Percentiles rank a stretch among this genome's conserved stretches.
Evolutionary conservation across 306 rosid species (phyloP).

Genomic region (Cicer bijugum): DNA sequence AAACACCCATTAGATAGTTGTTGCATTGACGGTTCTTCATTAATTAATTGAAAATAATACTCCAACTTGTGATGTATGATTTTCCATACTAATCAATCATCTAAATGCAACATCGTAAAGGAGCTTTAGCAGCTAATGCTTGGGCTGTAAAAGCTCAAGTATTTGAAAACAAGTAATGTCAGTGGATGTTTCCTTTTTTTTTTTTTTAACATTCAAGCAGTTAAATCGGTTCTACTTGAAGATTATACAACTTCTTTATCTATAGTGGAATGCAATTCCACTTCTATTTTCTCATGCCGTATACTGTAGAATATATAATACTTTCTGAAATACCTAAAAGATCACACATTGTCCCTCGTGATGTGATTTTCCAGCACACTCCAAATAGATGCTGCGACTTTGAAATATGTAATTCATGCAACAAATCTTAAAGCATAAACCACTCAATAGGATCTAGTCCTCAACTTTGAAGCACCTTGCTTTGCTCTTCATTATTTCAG

Average conservation of each 20-base stretch:
- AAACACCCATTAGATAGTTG: constrained; percentile 1
- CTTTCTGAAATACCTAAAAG: neutral
- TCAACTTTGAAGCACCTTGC: constrained; percentile 1
- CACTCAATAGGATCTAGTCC: neutral
- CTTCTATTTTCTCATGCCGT: constrained; percentile 10
- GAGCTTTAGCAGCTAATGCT: constrained; percentile 11
- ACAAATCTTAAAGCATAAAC: neutral
- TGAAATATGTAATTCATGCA: constrained; percentile 4
- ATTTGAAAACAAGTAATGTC: neutral
- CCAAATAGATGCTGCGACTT: neutral
- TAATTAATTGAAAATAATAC: constrained; percentile 21
- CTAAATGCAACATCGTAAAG: constrained; percentile 3
- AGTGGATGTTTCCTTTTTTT: neutral
- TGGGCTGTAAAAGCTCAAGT: neutral
- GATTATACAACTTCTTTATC: constrained; percentile 15
- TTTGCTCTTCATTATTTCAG: neutral
- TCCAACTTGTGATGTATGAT: constrained; percentile 15
- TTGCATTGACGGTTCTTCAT: neutral
- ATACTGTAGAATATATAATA: neutral
- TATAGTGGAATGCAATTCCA: constrained; percentile 9
- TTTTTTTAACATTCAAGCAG: constrained; percentile 16
- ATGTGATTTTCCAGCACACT: neutral
- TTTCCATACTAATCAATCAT: constrained; percentile 19
- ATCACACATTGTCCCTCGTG: neutral
- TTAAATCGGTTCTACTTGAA: neutral